Conservation (phyloP, 352 stramenopile genomes). For the Peronosclerospora sorghi region DNA sequence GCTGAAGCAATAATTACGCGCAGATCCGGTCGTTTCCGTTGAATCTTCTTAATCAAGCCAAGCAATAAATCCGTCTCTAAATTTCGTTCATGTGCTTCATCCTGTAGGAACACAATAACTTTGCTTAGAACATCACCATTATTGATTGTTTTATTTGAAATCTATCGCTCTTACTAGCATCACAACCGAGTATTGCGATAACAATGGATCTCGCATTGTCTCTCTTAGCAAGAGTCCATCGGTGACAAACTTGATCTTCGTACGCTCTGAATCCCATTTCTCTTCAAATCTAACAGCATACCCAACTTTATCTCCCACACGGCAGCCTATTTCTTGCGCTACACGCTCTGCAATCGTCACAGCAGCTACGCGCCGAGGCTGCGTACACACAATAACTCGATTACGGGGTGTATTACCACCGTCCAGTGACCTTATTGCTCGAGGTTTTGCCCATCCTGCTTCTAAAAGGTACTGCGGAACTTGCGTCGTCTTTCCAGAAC, state of each 20-base stretch:
- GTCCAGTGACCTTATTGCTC: background rate
- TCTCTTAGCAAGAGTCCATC: conserved; percentile 98
- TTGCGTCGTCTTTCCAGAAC: conserved; percentile 89
- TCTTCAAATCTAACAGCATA: conserved; percentile 99
- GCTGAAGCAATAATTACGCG: conserved; percentile 82
- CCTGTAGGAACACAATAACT: conserved; percentile 18
- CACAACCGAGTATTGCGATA: conserved; percentile 70
- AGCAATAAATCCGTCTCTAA: conserved; percentile 90
- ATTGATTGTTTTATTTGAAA: background rate
- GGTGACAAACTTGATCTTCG: conserved; percentile 98
- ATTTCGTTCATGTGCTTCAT: conserved; percentile 93
- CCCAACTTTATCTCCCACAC: conserved; percentile 89
- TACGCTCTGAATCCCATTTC: conserved; percentile 72
- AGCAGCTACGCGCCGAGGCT: conserved; percentile 93
- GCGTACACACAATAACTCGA: conserved; percentile 80
- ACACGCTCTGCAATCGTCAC: conserved; percentile 97
- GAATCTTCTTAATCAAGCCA: conserved; percentile 94
- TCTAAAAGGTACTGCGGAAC: conserved; percentile 88
- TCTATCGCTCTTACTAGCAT: conserved; percentile 38
- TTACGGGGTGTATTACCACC: conserved; percentile 1
- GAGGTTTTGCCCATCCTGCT: conserved; percentile 66
- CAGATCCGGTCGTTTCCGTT: conserved; percentile 77
- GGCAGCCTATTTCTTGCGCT: conserved; percentile 93
- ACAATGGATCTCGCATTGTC: conserved; percentile 70
- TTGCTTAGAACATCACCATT: background rate